A percentile compares a stretch with the other conserved stretches of the same genome.
These are phyloP conservation scores for Bacidia rubella DNA, from an alignment of 495 filamentous ascomycete genomes.

Conservation along the genomic window DNA sequence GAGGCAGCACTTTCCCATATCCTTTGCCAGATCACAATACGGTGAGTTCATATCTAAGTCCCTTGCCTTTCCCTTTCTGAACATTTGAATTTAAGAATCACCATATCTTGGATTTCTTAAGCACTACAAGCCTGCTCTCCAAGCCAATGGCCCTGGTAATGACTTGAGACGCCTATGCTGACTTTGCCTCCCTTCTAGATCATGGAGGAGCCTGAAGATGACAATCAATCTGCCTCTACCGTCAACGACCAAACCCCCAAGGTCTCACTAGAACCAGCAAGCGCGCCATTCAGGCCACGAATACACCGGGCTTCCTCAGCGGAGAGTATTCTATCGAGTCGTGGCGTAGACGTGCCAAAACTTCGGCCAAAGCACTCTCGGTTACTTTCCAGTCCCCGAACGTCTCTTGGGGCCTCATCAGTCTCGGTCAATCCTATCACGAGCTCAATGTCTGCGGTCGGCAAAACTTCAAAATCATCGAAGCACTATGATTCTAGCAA, in stretches of 20 bases:
- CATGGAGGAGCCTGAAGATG: constrained; percentile 18
- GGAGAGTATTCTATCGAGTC: constrained; percentile 38
- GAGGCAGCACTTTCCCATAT: background rate
- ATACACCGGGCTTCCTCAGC: constrained; percentile 33
- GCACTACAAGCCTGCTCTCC: too few relatives aligned
- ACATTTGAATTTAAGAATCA: too few relatives aligned
- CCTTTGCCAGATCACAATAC: background rate
- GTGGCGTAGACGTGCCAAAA: constrained; percentile 38
- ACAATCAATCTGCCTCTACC: background rate
- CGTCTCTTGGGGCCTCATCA: constrained; percentile 22
- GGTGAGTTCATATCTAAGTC: too few relatives aligned
- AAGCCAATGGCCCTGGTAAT: too few relatives aligned
- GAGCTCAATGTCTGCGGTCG: constrained; percentile 27
- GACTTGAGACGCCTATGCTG: too few relatives aligned
- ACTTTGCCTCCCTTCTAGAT: too few relatives aligned
- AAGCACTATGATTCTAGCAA: constrained; percentile 15
- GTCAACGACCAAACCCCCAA: background rate
- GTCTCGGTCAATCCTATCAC: constrained; percentile 31
- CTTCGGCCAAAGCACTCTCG: constrained; percentile 6
- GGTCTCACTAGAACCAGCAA: background rate
- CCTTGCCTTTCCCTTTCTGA: too few relatives aligned
- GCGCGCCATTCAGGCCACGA: constrained; percentile 14
- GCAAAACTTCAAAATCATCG: constrained; percentile 4
- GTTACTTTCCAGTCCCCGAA: constrained; percentile 12
- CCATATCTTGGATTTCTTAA: too few relatives aligned